phyloP scores from a whole-genome alignment of 1,284 basidiomycete species.

The Trametes hirsuta region DNA sequence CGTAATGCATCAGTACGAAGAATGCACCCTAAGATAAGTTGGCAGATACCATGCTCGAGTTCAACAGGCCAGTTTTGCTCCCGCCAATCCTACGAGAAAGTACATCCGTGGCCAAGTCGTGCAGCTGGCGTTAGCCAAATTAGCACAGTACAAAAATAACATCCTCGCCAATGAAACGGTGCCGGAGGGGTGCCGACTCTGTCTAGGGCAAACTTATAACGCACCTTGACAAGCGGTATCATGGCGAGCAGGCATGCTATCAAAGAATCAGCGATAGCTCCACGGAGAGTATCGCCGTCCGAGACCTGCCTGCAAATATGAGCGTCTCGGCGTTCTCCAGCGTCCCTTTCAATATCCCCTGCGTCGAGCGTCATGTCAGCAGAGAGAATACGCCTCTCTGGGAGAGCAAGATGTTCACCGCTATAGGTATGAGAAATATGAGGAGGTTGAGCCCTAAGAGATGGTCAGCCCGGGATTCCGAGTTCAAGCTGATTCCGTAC shows the following conservation, averaged over 20 bases:
- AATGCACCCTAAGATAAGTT: neutral
- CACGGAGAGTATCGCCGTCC: neutral
- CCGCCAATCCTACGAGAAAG: constrained; percentile 78
- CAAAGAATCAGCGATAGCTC: constrained; percentile 1
- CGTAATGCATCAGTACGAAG: neutral
- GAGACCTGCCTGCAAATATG: constrained; percentile 63
- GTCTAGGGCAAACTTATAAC: constrained; percentile 8
- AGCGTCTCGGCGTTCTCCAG: constrained; percentile 58
- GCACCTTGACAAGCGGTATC: constrained; percentile 74
- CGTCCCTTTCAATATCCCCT: constrained; percentile 70
- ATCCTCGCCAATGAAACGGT: neutral
- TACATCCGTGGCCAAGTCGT: constrained; percentile 81
- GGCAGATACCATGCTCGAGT: constrained; percentile 72
- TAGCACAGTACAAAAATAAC: neutral
- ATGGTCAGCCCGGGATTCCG: neutral
- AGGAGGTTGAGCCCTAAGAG: constrained; percentile 66
- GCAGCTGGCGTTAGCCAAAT: constrained; percentile 48
- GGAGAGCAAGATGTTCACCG: constrained; percentile 45
- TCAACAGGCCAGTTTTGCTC: constrained; percentile 76
- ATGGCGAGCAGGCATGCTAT: constrained; percentile 68
- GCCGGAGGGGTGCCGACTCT: neutral
- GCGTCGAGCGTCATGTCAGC: neutral
- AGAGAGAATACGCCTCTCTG: no score
- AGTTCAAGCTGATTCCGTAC: constrained; percentile 39
- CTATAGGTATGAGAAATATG: constrained; percentile 58